Percentiles rank a stretch among this genome's conserved stretches.
These are phyloP conservation scores for Chlorella sp. DNA, from an alignment of 139 green algal genomes.

Conservation along the genomic window DNA sequence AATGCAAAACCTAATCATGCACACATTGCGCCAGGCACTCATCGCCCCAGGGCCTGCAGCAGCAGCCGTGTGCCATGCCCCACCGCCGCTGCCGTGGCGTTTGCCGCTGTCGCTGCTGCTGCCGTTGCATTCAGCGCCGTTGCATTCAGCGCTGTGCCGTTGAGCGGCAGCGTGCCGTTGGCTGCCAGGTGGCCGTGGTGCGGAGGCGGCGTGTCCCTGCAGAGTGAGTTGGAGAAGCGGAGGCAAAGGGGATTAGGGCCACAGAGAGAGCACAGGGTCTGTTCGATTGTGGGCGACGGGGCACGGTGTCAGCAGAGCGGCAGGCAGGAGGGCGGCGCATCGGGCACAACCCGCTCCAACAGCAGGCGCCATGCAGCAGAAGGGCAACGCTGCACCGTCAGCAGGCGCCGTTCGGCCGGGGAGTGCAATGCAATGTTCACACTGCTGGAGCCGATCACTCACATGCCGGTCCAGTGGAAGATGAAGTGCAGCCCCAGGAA, in stretches of 20 bases:
- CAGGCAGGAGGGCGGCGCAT: no score
- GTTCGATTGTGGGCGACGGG: no score
- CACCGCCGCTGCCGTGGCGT: slow-evolving; percentile 2
- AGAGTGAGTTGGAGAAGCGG: not conserved
- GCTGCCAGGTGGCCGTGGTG: slow-evolving; percentile 25
- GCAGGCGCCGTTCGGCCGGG: no score
- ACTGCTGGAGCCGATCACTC: no score
- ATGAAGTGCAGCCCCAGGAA: slow-evolving; percentile 63
- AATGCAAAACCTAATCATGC: no score
- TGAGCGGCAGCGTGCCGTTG: not conserved
- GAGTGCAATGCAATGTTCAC: no score
- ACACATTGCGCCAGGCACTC: not conserved
- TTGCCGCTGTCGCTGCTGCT: not conserved
- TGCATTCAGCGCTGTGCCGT: not conserved
- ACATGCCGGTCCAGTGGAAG: slow-evolving; percentile 49
- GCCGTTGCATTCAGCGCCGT: slow-evolving; percentile 5
- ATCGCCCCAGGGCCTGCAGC: not conserved
- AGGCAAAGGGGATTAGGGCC: no score
- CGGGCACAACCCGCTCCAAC: no score
- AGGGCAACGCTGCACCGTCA: no score
- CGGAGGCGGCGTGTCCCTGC: slow-evolving; percentile 12
- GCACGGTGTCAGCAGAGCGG: no score
- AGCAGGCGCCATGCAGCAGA: no score
- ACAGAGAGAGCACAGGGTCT: no score
- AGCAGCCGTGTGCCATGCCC: not conserved